Evolutionary conservation across 805 yeast species (phyloP).

Genomic region (Priceomyces medius): DNA sequence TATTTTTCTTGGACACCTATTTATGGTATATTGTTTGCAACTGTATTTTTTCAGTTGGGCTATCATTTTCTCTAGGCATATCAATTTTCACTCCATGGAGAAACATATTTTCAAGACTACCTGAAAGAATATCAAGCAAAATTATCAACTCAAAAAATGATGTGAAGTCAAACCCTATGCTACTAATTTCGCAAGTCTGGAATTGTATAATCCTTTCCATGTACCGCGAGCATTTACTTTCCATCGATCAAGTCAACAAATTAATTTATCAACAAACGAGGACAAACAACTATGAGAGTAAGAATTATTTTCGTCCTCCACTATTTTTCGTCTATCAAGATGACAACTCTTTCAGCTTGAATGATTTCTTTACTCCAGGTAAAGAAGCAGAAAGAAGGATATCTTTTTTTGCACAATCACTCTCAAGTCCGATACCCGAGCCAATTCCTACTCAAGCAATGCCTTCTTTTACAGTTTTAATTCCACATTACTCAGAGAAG

Average conservation of each 20-base stretch:
- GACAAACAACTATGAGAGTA: conserved; percentile 21
- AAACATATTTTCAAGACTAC: conserved; percentile 32
- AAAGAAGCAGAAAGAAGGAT: conserved; percentile 54
- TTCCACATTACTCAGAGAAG: conserved; percentile 55
- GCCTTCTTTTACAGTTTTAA: conserved; percentile 51
- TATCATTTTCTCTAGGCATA: conserved; percentile 31
- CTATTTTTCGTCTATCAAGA: conserved; percentile 50
- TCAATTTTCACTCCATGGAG: conserved; percentile 41
- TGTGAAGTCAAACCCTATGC: conserved; percentile 9
- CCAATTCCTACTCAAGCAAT: conserved; percentile 47
- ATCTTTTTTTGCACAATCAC: conserved; percentile 53
- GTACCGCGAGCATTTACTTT: conserved; percentile 40
- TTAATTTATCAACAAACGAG: conserved; percentile 26
- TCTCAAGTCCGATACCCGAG: conserved; percentile 48
- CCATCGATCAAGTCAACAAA: conserved; percentile 40
- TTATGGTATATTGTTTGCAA: conserved; percentile 41
- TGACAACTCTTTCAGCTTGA: conserved; percentile 36
- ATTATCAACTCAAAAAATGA: conserved; percentile 15
- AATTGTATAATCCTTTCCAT: conserved; percentile 26
- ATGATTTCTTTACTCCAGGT: conserved; percentile 42
- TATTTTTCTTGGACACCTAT: conserved; percentile 40
- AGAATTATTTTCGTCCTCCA: conserved; percentile 36
- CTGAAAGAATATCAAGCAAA: conserved; percentile 33
- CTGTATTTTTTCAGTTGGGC: conserved; percentile 31
- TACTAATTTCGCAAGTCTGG: conserved; percentile 27